Conservation (phyloP, 2,329 filamentous ascomycete species). For the Sordariomycetes sp. region DNA sequence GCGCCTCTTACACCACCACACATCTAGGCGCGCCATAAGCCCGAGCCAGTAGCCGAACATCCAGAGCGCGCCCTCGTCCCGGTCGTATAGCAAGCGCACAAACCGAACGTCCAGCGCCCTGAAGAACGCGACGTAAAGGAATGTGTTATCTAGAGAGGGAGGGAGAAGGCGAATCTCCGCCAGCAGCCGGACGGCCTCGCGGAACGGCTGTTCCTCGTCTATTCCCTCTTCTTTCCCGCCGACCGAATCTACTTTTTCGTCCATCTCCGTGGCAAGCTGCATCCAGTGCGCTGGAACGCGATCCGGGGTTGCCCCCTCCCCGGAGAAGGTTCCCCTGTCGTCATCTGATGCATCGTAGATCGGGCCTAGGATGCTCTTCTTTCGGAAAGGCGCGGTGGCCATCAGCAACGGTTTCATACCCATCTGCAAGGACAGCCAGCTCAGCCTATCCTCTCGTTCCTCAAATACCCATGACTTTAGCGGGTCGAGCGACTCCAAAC, state of each 20-base stretch:
- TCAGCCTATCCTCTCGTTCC: slow-evolving; percentile 7
- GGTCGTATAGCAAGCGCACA: slow-evolving; percentile 9
- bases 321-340: not conserved
- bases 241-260: not conserved
- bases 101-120: slow-evolving; percentile 11
- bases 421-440: slow-evolving; percentile 14
- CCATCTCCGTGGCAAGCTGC: not conserved
- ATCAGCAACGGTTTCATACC: slow-evolving; percentile 12
- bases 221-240: not conserved
- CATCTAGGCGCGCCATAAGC: slow-evolving; percentile 11
- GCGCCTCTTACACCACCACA: slow-evolving; percentile 11
- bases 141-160: slow-evolving; percentile 6
- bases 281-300: not conserved
- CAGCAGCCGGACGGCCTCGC: not conserved
- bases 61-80: slow-evolving; percentile 13
- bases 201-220: not conserved
- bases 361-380: slow-evolving; percentile 9
- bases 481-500: slow-evolving; percentile 7
- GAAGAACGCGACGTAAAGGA: slow-evolving; percentile 12
- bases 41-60: slow-evolving; percentile 14
- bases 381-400: slow-evolving; percentile 9
- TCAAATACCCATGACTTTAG: slow-evolving; percentile 12
- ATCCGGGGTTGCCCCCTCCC: not conserved
- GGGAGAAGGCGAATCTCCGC: not conserved
- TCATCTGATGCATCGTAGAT: not conserved